These are phyloP conservation scores for Globisporangium canariense DNA, from an alignment of 352 stramenopile genomes.

Conservation along the genomic window DNA sequence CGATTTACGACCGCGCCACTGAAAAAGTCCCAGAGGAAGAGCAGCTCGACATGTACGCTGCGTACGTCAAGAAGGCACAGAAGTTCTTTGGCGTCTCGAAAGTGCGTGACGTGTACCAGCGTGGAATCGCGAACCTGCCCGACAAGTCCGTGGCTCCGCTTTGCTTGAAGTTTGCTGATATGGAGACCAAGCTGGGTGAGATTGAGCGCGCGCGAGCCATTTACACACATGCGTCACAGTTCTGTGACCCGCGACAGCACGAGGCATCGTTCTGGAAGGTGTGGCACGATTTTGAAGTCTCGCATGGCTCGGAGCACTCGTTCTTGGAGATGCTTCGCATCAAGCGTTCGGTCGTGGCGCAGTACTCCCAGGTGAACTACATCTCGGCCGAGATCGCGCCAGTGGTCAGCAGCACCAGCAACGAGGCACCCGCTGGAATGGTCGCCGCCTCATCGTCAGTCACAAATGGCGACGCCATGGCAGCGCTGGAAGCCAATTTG, in stretches of 20 bases:
- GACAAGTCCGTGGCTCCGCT: slow-evolving; percentile 91
- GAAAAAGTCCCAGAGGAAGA: slow-evolving; percentile 83
- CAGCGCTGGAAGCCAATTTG: slow-evolving; percentile 79
- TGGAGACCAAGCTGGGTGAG: slow-evolving; percentile 97
- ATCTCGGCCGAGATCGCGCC: slow-evolving; percentile 90
- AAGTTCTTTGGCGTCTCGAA: slow-evolving; percentile 96
- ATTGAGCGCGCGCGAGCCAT: slow-evolving; percentile 96
- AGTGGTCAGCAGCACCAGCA: slow-evolving; percentile 17
- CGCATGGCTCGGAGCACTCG: slow-evolving; percentile 96
- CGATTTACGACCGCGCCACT: slow-evolving; percentile 94
- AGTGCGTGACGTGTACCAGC: slow-evolving; percentile 96
- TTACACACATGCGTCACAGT: slow-evolving; percentile 95
- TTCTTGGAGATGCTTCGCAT: slow-evolving; percentile 99
- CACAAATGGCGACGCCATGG: slow-evolving; percentile 83
- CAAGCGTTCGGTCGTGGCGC: slow-evolving; percentile 95
- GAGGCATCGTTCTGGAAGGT: slow-evolving; percentile 94
- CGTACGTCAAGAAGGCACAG: slow-evolving; percentile 94
- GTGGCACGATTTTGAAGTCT: slow-evolving; percentile 96
- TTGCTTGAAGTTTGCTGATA: slow-evolving; percentile 95
- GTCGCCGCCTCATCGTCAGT: slow-evolving; percentile 46
- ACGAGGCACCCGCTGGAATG: slow-evolving; percentile 41
- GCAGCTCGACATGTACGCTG: slow-evolving; percentile 91
- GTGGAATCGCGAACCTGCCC: slow-evolving; percentile 91
- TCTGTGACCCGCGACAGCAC: slow-evolving; percentile 94
- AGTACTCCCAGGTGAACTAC: slow-evolving; percentile 97